Conservation (phyloP, 2,329 filamentous ascomycete genomes). For the Rutstroemia sydowiana region DNA sequence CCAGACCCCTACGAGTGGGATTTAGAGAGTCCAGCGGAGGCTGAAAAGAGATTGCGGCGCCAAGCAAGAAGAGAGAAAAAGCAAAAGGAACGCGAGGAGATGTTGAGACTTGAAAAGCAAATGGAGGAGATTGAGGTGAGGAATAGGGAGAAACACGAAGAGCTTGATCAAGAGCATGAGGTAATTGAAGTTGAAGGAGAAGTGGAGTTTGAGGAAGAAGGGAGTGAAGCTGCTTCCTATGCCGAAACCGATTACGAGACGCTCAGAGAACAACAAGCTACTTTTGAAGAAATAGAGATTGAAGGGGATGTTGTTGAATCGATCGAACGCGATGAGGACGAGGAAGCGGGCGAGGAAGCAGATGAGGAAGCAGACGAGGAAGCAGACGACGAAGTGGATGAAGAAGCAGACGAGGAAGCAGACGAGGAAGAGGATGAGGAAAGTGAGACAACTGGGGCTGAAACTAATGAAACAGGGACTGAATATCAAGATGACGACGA, state of each 20-base stretch:
- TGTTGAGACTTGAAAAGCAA: neutral
- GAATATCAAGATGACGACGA: neutral
- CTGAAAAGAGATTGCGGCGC: neutral
- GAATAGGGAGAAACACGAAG: neutral
- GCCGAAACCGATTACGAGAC: too few relatives aligned
- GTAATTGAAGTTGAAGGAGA: neutral
- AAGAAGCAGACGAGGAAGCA: neutral
- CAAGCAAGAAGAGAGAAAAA: constrained; percentile 2
- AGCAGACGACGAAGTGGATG: neutral
- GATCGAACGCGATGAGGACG: neutral
- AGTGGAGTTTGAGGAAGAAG: neutral
- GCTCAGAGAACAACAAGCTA: too few relatives aligned
- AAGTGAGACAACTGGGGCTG: too few relatives aligned
- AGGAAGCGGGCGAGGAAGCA: neutral
- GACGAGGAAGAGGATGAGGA: neutral
- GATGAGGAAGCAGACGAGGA: neutral
- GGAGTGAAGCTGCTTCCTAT: neutral
- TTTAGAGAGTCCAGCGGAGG: neutral
- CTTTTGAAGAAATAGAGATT: too few relatives aligned
- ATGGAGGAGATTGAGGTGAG: neutral
- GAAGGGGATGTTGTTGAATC: neutral
- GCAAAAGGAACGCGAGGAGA: constrained; percentile 4
- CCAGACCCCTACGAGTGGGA: constrained; percentile 20
- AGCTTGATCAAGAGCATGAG: neutral
- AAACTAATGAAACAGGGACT: too few relatives aligned